Conservation (phyloP, 1,139 yeast genomes). For the Yamadazyma spencermartinsiae region DNA sequence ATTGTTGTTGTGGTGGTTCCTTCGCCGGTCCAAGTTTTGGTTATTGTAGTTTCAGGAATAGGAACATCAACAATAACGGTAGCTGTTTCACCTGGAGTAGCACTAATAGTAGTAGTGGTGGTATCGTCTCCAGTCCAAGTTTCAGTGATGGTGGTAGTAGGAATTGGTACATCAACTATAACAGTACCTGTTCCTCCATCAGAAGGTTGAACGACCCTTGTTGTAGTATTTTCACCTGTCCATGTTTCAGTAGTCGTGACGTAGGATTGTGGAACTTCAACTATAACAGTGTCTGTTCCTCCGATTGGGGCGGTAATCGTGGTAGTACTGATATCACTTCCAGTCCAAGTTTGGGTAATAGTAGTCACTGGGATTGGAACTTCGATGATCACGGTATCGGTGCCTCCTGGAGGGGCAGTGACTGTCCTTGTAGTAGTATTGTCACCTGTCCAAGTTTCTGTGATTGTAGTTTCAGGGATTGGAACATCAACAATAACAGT, state of each 20-base stretch:
- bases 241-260: conserved; percentile 5
- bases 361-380: neutral
- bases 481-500: conserved; percentile 17
- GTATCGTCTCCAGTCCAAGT: conserved; percentile 5
- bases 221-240: conserved; percentile 3
- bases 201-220: neutral
- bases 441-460: conserved; percentile 13
- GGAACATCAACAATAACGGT: neutral
- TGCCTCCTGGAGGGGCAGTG: neutral
- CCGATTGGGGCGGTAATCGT: conserved; percentile 12
- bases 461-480: conserved; percentile 12
- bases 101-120: neutral
- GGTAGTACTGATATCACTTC: conserved; percentile 16
- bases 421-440: neutral
- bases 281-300: conserved; percentile 17
- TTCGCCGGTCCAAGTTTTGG: neutral
- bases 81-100: neutral
- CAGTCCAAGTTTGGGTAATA: conserved; percentile 5
- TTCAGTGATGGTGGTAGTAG: conserved; percentile 7
- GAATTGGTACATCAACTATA: conserved; percentile 16
- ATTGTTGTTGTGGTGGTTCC: neutral
- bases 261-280: conserved; percentile 5
- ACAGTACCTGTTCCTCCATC: conserved; percentile 19
- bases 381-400: conserved; percentile 6
- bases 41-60: neutral